phyloP scores from a whole-genome alignment of 352 stramenopile species.

The Halophytophthora polymorphica region DNA sequence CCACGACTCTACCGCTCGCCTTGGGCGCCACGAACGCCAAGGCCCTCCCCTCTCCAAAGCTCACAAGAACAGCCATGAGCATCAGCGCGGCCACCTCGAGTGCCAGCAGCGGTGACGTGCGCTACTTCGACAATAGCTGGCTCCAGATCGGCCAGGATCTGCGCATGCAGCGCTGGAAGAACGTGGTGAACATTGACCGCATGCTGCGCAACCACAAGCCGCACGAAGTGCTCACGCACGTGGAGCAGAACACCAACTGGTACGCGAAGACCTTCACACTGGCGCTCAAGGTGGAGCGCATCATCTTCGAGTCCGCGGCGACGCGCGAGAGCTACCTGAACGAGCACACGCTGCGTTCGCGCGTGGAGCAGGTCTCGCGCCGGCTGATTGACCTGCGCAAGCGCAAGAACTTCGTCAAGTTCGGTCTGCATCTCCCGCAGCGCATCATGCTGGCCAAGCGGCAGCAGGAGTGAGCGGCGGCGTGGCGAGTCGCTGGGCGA shows the following conservation, averaged over 20 bases:
- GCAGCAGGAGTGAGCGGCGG: conserved; percentile 4
- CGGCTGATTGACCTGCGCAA: conserved; percentile 56
- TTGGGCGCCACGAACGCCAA: no score
- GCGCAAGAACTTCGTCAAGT: conserved; percentile 46
- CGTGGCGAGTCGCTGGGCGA: not conserved
- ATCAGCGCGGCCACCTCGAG: conserved; percentile 2
- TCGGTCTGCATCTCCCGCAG: conserved; percentile 12
- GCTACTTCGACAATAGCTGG: conserved; percentile 21
- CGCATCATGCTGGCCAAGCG: conserved; percentile 1
- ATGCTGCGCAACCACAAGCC: conserved; percentile 60
- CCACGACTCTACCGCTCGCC: no score
- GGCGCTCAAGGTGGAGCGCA: conserved; percentile 63
- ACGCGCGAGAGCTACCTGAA: conserved; percentile 64
- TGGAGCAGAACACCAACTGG: conserved; percentile 68
- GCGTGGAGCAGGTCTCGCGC: conserved; percentile 52
- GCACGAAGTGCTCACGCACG: conserved; percentile 60
- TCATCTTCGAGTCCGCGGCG: conserved; percentile 55
- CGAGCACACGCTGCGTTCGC: conserved; percentile 47
- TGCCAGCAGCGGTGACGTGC: conserved; percentile 9
- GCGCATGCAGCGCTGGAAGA: conserved; percentile 40
- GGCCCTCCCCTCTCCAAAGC: no score
- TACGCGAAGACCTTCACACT: conserved; percentile 61
- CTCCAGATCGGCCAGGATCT: conserved; percentile 25
- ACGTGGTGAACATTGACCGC: conserved; percentile 54
- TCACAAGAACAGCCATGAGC: conserved; percentile 5